These are phyloP conservation scores for Akanthomyces uredinophilus DNA, from an alignment of 2,329 filamentous ascomycete species.

Conservation along the genomic window DNA sequence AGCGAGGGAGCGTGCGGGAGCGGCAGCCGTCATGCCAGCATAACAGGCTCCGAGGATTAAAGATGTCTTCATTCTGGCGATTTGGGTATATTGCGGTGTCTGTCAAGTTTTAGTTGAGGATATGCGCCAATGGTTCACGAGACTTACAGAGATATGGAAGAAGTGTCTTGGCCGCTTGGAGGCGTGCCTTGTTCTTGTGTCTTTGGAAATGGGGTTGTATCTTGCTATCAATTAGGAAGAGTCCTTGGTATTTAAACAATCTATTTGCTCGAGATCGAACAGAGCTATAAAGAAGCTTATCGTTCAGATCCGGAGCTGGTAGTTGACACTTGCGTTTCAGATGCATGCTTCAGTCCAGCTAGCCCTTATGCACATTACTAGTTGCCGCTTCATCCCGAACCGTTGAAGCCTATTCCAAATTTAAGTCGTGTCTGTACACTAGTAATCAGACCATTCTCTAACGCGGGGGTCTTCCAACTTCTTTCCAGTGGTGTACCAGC, in stretches of 20 bases:
- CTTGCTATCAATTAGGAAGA: not conserved
- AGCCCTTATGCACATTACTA: conserved; percentile 1
- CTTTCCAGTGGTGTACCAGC: not conserved
- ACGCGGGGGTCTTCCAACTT: not conserved
- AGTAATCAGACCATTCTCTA: not conserved
- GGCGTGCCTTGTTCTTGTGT: not conserved
- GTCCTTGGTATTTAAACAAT: not conserved
- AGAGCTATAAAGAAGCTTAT: not conserved
- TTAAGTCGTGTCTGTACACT: not conserved
- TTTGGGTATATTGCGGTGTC: not conserved
- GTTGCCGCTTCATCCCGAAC: not conserved
- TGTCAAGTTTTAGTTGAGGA: not conserved
- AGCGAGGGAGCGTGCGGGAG: not conserved
- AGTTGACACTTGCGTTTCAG: conserved; percentile 8
- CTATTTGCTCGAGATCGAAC: not conserved
- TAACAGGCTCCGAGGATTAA: conserved; percentile 1
- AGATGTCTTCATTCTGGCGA: not conserved
- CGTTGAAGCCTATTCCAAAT: conserved; percentile 8
- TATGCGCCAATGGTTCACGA: not conserved
- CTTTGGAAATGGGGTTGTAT: not conserved
- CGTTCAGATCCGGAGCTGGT: not conserved
- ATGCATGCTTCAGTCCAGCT: not conserved
- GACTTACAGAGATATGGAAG: not conserved
- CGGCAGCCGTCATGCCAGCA: conserved; percentile 5
- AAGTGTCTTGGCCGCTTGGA: not conserved